Percentiles rank a stretch among this genome's conserved stretches.
Evolutionary conservation across 2,329 filamentous ascomycete species (phyloP).

Genomic region (Coniochaeta pulveracea): DNA sequence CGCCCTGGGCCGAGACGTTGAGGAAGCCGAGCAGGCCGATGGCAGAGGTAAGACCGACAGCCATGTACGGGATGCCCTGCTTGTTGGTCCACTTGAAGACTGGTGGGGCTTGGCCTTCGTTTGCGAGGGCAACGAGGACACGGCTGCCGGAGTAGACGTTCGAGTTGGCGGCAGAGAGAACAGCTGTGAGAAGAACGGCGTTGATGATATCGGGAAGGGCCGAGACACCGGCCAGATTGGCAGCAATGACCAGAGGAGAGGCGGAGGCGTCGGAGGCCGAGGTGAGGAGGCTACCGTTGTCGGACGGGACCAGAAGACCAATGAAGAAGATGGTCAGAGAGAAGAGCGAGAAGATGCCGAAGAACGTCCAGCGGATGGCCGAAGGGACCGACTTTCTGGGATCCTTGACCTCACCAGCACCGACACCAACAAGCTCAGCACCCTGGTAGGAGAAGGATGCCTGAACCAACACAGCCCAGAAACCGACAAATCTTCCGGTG

Average conservation of each 20-base stretch:
- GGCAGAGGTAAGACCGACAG: slow-evolving; percentile 43
- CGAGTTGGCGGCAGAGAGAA: slow-evolving; percentile 68
- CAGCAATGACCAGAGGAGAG: slow-evolving; percentile 53
- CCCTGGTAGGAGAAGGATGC: slow-evolving; percentile 64
- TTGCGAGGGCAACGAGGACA: slow-evolving; percentile 54
- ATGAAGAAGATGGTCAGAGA: slow-evolving; percentile 57
- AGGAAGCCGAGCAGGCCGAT: slow-evolving; percentile 57
- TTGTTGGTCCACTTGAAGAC: slow-evolving; percentile 49
- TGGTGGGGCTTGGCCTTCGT: slow-evolving; percentile 50
- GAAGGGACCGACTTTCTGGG: slow-evolving; percentile 61
- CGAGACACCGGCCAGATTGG: slow-evolving; percentile 48
- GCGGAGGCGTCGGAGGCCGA: slow-evolving; percentile 46
- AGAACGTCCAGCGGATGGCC: slow-evolving; percentile 66
- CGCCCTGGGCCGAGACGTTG: slow-evolving; percentile 47
- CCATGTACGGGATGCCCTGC: slow-evolving; percentile 49
- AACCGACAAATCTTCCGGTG: slow-evolving; percentile 53
- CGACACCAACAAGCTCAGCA: slow-evolving; percentile 65
- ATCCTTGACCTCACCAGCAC: slow-evolving; percentile 66
- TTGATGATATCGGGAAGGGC: slow-evolving; percentile 63
- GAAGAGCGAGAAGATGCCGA: slow-evolving; percentile 62
- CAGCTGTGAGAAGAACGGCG: slow-evolving; percentile 64
- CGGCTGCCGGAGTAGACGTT: slow-evolving; percentile 65
- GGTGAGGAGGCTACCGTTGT: slow-evolving; percentile 40
- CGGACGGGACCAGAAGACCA: slow-evolving; percentile 57
- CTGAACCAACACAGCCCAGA: slow-evolving; percentile 58